Evolutionary conservation across 345 rosid genomes (phyloP).

Genomic region (Citrus cavaleriei): DNA sequence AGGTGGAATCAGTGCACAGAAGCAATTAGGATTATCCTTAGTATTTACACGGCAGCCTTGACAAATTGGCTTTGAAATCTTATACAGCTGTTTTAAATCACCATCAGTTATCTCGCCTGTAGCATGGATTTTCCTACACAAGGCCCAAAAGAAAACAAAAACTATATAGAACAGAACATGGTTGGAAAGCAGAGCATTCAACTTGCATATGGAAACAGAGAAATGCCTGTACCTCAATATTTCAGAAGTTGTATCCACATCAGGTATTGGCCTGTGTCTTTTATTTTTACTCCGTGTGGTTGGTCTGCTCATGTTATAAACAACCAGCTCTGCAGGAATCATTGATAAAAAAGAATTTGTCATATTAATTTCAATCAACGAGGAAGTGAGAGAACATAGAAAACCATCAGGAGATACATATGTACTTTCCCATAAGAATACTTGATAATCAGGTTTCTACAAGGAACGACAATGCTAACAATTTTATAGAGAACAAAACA

Average conservation of each 20-base stretch:
- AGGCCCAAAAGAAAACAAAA: background rate
- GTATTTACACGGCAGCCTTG: slow-evolving; percentile 93
- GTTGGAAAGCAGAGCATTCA: background rate
- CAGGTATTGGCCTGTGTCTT: slow-evolving; percentile 45
- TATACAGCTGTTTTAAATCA: slow-evolving; percentile 67
- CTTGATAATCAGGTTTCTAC: background rate
- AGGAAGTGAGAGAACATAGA: background rate
- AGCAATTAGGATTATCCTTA: slow-evolving; percentile 93
- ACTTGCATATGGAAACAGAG: slow-evolving; percentile 2
- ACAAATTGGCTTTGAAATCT: slow-evolving; percentile 72
- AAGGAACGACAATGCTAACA: background rate
- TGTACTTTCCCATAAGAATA: background rate
- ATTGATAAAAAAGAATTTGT: background rate
- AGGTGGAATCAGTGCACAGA: slow-evolving; percentile 83
- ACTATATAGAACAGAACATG: background rate
- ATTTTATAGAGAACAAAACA: background rate
- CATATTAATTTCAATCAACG: background rate
- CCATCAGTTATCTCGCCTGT: slow-evolving; percentile 53
- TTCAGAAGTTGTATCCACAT: slow-evolving; percentile 46
- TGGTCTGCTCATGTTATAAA: slow-evolving; percentile 65
- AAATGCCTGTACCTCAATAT: slow-evolving; percentile 39
- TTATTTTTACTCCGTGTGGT: slow-evolving; percentile 69
- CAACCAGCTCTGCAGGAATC: slow-evolving; percentile 26
- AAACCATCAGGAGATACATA: background rate
- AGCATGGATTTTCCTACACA: slow-evolving; percentile 70